Base-by-base conservation (phyloP, 805 yeast species). In the Hyphopichia homilentoma region DNA sequence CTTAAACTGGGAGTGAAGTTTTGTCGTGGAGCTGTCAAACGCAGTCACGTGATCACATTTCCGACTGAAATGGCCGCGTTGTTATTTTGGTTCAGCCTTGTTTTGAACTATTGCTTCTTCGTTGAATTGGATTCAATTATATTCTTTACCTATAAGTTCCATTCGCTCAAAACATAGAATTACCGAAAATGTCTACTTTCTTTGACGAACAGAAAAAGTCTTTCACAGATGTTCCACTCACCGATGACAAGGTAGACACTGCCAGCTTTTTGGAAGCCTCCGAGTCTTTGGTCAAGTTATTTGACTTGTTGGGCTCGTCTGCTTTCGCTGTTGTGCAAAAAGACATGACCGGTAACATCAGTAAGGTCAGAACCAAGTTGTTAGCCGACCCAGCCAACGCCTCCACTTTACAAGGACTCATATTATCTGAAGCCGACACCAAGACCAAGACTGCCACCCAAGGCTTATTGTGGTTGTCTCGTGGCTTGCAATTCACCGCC, bases 401-500 rank as follows among this genome's bases (percentile, higher is more conserved):
- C 18, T 53, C 65, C n/a, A 81, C 94, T 16, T 70, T 87, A 47
- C 95, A 88, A 64, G 87, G 75, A 40, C 68, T 87, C 54, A 81
- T 88, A 21, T 61, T 83, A 40, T 66, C 79, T 35, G 96, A 87
- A 66, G 79, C 76, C 26, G 71, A 69, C 23, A 77, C 77, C 44
- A 77, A 76, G 59, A 68, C 70, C 49, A 84, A 81, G 58, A 79
- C 80, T 39, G 95, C 96, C 25, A 87, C 96, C 8, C 96, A 88
- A 61, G 96, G 94, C 24, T 73, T 87, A 44, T 64, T 87, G 48
- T 87, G 96, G 96, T 73, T 87, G 46, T 71, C 80, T 27, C 70
- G 90, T 52, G 96, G 96, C 14, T 74, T 87, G 48, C 81, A 84
- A 55, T 88, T 87, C 69, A 87, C 96, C n/a, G 89, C 94, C 13